Evolutionary conservation across 192 early-diverging fungal genomes (phyloP).

Genomic region (Coemansia sp.): DNA sequence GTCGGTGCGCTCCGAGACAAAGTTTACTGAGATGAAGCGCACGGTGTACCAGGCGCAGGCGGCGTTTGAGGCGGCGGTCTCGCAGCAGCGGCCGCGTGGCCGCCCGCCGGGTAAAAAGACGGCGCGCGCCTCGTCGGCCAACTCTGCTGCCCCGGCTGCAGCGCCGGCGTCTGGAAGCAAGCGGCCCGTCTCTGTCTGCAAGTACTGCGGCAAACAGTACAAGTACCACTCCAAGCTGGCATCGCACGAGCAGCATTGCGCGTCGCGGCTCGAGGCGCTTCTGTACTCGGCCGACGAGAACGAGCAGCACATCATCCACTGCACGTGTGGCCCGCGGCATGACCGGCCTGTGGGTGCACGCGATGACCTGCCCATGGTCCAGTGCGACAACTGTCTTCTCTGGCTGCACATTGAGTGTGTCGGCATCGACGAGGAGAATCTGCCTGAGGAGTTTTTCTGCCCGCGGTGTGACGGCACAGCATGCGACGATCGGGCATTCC

Average conservation of each 20-base stretch:
- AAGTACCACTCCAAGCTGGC: slow-evolving; percentile 58
- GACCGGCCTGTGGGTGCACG: slow-evolving; percentile 32
- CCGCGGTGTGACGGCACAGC: slow-evolving; percentile 39
- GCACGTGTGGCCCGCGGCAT: slow-evolving; percentile 43
- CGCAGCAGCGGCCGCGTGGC: slow-evolving; percentile 15
- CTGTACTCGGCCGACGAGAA: slow-evolving; percentile 49
- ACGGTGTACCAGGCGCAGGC: slow-evolving; percentile 21
- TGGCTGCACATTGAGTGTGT: slow-evolving; percentile 75
- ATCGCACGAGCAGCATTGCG: slow-evolving; percentile 57
- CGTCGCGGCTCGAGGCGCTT: slow-evolving; percentile 51
- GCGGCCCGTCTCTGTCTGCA: slow-evolving; percentile 50
- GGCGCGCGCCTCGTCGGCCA: neutral
- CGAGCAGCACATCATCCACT: slow-evolving; percentile 54
- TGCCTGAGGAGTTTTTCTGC: slow-evolving; percentile 64
- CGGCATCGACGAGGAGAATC: slow-evolving; percentile 53
- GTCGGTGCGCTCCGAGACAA: slow-evolving; percentile 8
- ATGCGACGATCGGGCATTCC: neutral
- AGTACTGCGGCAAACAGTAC: slow-evolving; percentile 62
- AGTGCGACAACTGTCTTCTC: slow-evolving; percentile 66
- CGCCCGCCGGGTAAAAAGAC: slow-evolving; percentile 16
- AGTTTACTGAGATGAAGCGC: slow-evolving; percentile 13
- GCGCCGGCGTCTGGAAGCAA: slow-evolving; percentile 6
- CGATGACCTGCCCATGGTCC: slow-evolving; percentile 61
- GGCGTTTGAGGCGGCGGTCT: slow-evolving; percentile 28
- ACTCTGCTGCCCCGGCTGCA: neutral